Evolutionary conservation across 2,329 filamentous ascomycete genomes (phyloP).

Genomic region (Cytospora mali): DNA sequence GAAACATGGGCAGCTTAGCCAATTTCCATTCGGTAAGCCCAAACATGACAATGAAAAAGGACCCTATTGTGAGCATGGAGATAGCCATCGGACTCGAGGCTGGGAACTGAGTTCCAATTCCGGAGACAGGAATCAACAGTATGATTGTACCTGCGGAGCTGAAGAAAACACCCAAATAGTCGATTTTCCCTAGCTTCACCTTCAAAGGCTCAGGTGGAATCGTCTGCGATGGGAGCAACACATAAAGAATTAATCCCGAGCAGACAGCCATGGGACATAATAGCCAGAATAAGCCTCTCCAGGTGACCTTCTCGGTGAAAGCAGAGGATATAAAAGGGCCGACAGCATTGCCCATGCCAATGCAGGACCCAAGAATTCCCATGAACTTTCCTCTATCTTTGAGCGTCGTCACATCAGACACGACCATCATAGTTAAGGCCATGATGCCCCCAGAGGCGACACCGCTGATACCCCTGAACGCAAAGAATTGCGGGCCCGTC

Average conservation of each 20-base stretch:
- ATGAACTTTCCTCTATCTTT: constrained; percentile 60
- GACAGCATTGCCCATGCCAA: constrained; percentile 46
- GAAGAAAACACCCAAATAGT: constrained; percentile 59
- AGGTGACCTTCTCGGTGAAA: constrained; percentile 42
- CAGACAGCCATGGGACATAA: constrained; percentile 50
- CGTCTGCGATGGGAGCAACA: constrained; percentile 56
- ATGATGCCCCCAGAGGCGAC: constrained; percentile 65
- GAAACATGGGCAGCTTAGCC: constrained; percentile 61
- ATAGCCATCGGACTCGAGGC: constrained; percentile 61
- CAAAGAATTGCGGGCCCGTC: constrained; percentile 60
- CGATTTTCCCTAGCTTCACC: constrained; percentile 57
- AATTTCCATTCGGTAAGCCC: constrained; percentile 58
- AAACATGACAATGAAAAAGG: constrained; percentile 45
- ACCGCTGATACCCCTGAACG: constrained; percentile 62
- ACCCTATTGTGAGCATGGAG: constrained; percentile 50
- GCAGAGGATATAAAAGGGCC: constrained; percentile 49
- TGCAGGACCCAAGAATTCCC: constrained; percentile 44
- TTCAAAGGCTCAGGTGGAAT: constrained; percentile 40
- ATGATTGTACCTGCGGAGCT: constrained; percentile 60
- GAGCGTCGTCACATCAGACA: constrained; percentile 61
- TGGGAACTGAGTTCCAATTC: constrained; percentile 54
- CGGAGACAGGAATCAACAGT: constrained; percentile 65
- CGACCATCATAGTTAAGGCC: constrained; percentile 63
- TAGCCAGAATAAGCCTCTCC: constrained; percentile 53
- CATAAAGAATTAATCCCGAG: constrained; percentile 45